These are phyloP conservation scores for Sporisorium scitamineum DNA, from an alignment of 1,284 basidiomycete species.

Conservation along the genomic window DNA sequence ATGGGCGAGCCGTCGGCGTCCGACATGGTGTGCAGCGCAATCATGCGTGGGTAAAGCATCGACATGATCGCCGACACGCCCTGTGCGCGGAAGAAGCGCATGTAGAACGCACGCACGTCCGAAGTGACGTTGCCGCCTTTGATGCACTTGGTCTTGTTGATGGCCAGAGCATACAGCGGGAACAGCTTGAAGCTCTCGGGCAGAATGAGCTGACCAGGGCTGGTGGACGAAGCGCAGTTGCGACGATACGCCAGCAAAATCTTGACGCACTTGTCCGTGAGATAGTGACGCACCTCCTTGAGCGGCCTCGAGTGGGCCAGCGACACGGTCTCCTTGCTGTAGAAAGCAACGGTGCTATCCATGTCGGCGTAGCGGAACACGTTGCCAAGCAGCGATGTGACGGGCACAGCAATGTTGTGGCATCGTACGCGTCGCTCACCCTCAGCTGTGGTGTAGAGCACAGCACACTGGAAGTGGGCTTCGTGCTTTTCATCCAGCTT, in stretches of 20 bases:
- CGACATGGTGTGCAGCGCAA: conserved; percentile 88
- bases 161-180: conserved; percentile 84
- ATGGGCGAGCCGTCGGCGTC: conserved; percentile 79
- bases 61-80: conserved; percentile 80
- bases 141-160: conserved; percentile 90
- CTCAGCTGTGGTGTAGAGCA: conserved; percentile 83
- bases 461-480: conserved; percentile 88
- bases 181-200: conserved; percentile 93
- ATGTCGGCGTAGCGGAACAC: conserved; percentile 93
- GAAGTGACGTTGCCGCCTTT: conserved; percentile 89
- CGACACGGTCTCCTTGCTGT: conserved; percentile 80
- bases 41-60: conserved; percentile 87
- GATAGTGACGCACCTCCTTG: conserved; percentile 81
- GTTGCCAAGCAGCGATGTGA: conserved; percentile 86
- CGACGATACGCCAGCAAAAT: conserved; percentile 88
- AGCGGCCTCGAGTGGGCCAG: conserved; percentile 80
- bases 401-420: conserved; percentile 85
- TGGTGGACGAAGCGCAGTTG: conserved; percentile 87
- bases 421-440: conserved; percentile 88
- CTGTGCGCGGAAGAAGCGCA: conserved; percentile 80
- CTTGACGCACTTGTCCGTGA: conserved; percentile 86
- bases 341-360: conserved; percentile 82
- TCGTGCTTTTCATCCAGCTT: conserved; percentile 80
- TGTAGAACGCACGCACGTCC: conserved; percentile 89
- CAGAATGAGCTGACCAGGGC: conserved; percentile 86